Evolutionary conservation across 1,139 yeast species (phyloP).

Genomic region (Petasospora fabianii): DNA sequence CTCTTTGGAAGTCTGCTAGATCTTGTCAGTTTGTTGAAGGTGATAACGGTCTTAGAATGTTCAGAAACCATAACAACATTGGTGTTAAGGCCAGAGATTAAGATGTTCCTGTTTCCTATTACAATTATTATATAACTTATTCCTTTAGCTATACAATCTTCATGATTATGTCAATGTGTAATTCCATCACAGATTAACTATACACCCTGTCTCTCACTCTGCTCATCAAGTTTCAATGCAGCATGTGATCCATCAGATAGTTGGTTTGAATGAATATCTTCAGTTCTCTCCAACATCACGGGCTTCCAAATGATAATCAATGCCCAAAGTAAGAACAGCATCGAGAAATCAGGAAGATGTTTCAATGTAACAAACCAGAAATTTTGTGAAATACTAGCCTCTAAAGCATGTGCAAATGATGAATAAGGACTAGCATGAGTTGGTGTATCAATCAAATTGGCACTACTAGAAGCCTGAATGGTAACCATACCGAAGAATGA

Average conservation of each 20-base stretch:
- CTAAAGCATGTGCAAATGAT: conserved; percentile 7
- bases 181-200: no score
- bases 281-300: conserved; percentile 13
- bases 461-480: conserved; percentile 2
- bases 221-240: conserved; percentile 4
- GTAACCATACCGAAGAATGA: neutral
- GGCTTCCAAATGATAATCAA: conserved; percentile 15
- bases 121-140: no score
- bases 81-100: conserved; percentile 29
- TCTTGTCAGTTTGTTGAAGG: conserved; percentile 60
- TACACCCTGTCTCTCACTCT: no score
- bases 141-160: no score
- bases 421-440: neutral
- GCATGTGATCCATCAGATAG: conserved; percentile 9
- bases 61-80: conserved; percentile 49
- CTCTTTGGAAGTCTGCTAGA: conserved; percentile 55
- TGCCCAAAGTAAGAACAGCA: conserved; percentile 10
- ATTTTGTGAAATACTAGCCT: conserved; percentile 8
- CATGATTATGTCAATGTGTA: no score
- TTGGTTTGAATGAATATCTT: conserved; percentile 9
- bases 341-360: conserved; percentile 13
- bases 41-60: conserved; percentile 58
- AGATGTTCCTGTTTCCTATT: no score
- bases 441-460: neutral
- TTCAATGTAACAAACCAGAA: conserved; percentile 12